These are phyloP conservation scores for Dentipellis sp. DNA, from an alignment of 768 basidiomycete species.

Conservation along the genomic window DNA sequence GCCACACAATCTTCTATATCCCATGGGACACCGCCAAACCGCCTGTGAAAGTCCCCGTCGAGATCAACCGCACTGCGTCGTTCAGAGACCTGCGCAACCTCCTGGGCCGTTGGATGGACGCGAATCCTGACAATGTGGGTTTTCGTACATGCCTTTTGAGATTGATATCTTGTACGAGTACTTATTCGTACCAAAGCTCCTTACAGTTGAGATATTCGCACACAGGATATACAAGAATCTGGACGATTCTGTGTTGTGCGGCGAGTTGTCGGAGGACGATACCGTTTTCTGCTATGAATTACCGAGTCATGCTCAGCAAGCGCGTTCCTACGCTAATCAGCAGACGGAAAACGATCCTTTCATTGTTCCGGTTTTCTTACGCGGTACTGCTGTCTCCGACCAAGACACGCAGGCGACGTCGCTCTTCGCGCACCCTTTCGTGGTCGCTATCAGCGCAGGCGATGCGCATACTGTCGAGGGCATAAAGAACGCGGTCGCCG, in stretches of 20 bases:
- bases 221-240: conserved; percentile 79
- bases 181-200: conserved; percentile 40
- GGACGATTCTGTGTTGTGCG: conserved; percentile 59
- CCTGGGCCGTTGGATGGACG: conserved; percentile 69
- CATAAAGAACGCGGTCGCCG: conserved; percentile 63
- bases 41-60: conserved; percentile 65
- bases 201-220: conserved; percentile 78
- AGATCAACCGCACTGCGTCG: conserved; percentile 67
- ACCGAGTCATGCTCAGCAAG: conserved; percentile 62
- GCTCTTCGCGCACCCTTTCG: conserved; percentile 66
- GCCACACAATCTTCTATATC: conserved; percentile 62
- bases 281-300: conserved; percentile 76
- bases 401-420: conserved; percentile 17
- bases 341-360: conserved; percentile 54
- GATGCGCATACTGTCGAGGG: conserved; percentile 42
- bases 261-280: conserved; percentile 65
- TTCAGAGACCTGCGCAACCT: conserved; percentile 74
- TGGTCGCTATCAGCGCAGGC: conserved; percentile 51
- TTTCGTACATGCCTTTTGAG: not conserved
- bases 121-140: conserved; percentile 61
- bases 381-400: conserved; percentile 31
- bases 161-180: not conserved
- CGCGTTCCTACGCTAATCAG: conserved; percentile 40
- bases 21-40: conserved; percentile 65
- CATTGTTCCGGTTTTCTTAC: conserved; percentile 72